A percentile compares a stretch with the other conserved stretches of the same genome.
These are phyloP conservation scores for Sicyos edulis DNA, from an alignment of 306 rosid species.

Conservation along the genomic window DNA sequence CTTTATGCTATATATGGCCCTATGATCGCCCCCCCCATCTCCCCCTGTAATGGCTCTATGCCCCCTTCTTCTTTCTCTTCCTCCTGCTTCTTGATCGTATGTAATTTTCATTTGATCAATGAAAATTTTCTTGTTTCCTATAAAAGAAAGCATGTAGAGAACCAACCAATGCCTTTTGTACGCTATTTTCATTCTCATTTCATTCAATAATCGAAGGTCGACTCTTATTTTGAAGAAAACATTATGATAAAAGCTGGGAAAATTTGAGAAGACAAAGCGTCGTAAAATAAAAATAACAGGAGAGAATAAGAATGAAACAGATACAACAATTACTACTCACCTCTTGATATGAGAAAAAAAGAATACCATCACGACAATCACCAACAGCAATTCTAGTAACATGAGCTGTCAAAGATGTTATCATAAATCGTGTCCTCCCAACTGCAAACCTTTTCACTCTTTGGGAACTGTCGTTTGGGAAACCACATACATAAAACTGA, in stretches of 20 bases:
- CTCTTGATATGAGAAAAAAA: slow-evolving; percentile 73
- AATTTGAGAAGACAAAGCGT: neutral
- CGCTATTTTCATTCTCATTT: neutral
- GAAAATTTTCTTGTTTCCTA: too few species aligned
- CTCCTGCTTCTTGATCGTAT: too few species aligned
- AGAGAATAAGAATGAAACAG: slow-evolving; percentile 17
- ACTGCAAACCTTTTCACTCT: slow-evolving; percentile 57
- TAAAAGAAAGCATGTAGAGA: neutral
- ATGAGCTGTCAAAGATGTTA: slow-evolving; percentile 73
- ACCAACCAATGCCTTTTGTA: neutral
- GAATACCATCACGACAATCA: slow-evolving; percentile 88
- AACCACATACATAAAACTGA: slow-evolving; percentile 87
- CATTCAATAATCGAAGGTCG: neutral
- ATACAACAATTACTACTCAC: slow-evolving; percentile 37
- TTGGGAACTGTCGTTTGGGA: slow-evolving; percentile 66
- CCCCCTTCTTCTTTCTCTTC: too few species aligned
- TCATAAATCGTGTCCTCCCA: slow-evolving; percentile 62
- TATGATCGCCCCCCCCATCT: too few species aligned
- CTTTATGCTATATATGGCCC: too few species aligned
- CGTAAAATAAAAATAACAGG: slow-evolving; percentile 3
- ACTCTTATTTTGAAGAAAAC: neutral
- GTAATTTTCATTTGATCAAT: too few species aligned
- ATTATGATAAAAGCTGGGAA: neutral
- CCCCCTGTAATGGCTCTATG: too few species aligned
- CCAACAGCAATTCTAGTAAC: slow-evolving; percentile 87